A percentile compares a stretch with the other conserved stretches of the same genome.
These are phyloP conservation scores for Sonneratia caseolaris DNA, from an alignment of 345 rosid species.

Conservation along the genomic window DNA sequence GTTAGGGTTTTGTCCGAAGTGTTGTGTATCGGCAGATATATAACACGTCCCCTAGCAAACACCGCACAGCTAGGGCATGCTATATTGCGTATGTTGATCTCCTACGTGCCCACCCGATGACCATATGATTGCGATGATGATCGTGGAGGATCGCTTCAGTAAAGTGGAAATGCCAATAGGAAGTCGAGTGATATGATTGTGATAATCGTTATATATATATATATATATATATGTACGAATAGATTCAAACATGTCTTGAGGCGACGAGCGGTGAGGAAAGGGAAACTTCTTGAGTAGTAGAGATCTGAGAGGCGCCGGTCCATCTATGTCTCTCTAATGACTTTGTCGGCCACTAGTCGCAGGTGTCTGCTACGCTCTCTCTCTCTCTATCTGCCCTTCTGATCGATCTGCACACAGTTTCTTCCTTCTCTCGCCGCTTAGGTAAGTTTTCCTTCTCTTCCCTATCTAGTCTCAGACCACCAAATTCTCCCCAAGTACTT, in stretches of 20 bases:
- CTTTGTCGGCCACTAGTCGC: not conserved
- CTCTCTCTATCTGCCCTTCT: no score
- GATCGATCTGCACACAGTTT: no score
- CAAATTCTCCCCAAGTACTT: not conserved
- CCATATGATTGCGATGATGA: no score
- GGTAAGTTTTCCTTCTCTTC: not conserved
- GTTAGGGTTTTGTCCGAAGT: no score
- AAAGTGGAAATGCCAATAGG: not conserved
- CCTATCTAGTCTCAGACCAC: not conserved
- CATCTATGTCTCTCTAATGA: not conserved
- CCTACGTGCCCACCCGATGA: no score
- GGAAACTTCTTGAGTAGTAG: not conserved
- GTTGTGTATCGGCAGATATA: no score
- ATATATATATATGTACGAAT: not conserved
- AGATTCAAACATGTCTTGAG: not conserved
- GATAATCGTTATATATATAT: not conserved
- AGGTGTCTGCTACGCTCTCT: no score
- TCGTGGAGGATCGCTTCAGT: no score
- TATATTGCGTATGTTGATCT: no score
- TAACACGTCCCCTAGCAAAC: no score
- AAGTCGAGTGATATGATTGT: not conserved
- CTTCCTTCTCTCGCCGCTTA: not conserved
- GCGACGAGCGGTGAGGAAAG: not conserved
- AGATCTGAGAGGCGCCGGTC: not conserved
- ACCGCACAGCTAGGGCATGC: no score